Evolutionary conservation across 1,284 basidiomycete genomes (phyloP), one percentile per base, ranked within the genome.

Genomic region (Naganishia sp.): DNA sequence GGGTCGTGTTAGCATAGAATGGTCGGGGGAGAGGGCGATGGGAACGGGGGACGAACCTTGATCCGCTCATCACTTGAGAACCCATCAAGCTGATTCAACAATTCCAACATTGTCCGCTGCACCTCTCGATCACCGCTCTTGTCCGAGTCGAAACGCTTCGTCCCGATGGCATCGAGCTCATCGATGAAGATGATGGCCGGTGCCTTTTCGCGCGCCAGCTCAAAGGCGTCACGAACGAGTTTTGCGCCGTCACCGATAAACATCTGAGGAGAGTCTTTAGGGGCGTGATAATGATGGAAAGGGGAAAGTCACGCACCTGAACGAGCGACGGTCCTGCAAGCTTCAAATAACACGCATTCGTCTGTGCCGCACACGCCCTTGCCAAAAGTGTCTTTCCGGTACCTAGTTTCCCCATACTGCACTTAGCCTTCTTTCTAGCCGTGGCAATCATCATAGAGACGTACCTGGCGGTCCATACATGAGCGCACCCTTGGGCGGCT

Each of bases 141-240:
- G 74, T 94, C 96, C 56, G 91, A 94, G 74, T 99, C 96, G 78
- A 99, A 96, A 84, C 95, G 90, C 81, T 99, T 99, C 9, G 96
- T 99, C 75, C 96, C 96, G 75, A 99, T 87, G 36, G 96, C 96
- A 76, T 99, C 96, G 69, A 99, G 91, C 79, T 99, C 96, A 78
- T 99, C 96, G 77, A 99, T 99, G 80, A 99, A 99, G 48, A 99
- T 92, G 71, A 99, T 99, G 57, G 94, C 95, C 3, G 96, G 95
- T 9, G 94, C 92, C 75, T 98, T 90, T 77, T 98, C 94, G 80
- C 97, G 94, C 11, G 96, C 96, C 6, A 97, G 89, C 67, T 94
- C 86, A 85, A 99, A 99, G 50, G 97, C 83, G 75, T 99, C 95
- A 68, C 96, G 88, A 18, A 99, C 96, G 55, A 99, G 88, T 81